Base-by-base conservation (phyloP, 1,139 yeast genomes). In the Saccharomycopsis hybrid region DNA sequence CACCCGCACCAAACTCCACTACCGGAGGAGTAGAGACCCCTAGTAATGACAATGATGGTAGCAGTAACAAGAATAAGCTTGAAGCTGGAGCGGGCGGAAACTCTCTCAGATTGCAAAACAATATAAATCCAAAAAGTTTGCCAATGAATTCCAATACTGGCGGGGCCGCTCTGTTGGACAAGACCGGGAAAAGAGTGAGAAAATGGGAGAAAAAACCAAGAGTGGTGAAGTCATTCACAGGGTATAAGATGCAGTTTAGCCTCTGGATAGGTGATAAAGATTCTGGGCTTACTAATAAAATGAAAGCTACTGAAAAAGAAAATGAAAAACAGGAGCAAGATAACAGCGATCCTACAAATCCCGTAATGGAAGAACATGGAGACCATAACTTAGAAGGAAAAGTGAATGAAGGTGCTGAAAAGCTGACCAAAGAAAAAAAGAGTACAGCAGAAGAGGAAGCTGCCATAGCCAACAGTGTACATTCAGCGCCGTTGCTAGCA, bases 141-240 rank as follows among this genome's bases (percentile, higher is more conserved):
- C 49, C 46, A n/a, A 49, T 49, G 52, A 49, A 49, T 29, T 37
- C 35, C n/a, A 46, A 42, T 18, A 42, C 29, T 32, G 36, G 35
- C 13, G 47, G 40, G 9, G 48, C 48, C 13, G 43, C 36, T 29
- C 30, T 38, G 3, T 33, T 77, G 53, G 83, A 78, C 56, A 72
- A 73, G 54, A 63, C 75, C 7, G 80, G 82, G 2, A 70, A 66
- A 49, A 76, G 78, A 27, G 69, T 71, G 38, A 69, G 74, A 50
- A 71, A 67, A 57, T 80, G 86, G 85, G 62, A 59, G 5, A 77
- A 77, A 58, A 66, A 68, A 49, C 73, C 76, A 1, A 58, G 71
- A 9, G 59, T 66, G 46, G 71, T 80, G 56, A 77, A 76, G 61
- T 74, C 81, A n/a, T 80, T 80, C 58, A 78, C 82, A 9, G 85